phyloP scores from a whole-genome alignment of 805 yeast species.

The Metschnikowia lochheadii region DNA sequence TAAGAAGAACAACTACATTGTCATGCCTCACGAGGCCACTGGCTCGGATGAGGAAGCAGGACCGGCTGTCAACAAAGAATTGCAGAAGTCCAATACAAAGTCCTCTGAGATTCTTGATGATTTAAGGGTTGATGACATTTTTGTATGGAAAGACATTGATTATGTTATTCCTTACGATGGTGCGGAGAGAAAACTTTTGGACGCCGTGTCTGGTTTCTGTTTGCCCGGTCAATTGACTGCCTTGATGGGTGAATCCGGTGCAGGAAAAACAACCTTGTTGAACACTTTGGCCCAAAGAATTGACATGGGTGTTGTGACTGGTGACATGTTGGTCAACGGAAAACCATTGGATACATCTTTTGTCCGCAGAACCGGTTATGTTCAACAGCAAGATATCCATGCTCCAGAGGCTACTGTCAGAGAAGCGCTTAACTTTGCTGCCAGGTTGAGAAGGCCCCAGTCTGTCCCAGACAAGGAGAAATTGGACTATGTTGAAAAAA shows the following conservation, averaged over 20 bases:
- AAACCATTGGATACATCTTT: slow-evolving; percentile 44
- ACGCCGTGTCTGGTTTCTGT: slow-evolving; percentile 28
- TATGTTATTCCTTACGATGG: slow-evolving; percentile 52
- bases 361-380: slow-evolving; percentile 54
- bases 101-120: slow-evolving; percentile 11
- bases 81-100: slow-evolving; percentile 7
- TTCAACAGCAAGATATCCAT: slow-evolving; percentile 58
- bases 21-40: slow-evolving; percentile 11
- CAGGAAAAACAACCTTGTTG: slow-evolving; percentile 56
- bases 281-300: slow-evolving; percentile 52
- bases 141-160: slow-evolving; percentile 58
- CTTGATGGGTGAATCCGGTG: slow-evolving; percentile 62
- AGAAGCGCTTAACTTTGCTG: slow-evolving; percentile 51
- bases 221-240: slow-evolving; percentile 57
- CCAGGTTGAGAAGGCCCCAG: slow-evolving; percentile 44
- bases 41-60: slow-evolving; percentile 18
- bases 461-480: slow-evolving; percentile 41
- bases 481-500: slow-evolving; percentile 48
- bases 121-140: slow-evolving; percentile 15
- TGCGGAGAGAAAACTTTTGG: slow-evolving; percentile 33
- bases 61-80: slow-evolving; percentile 2
- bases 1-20: slow-evolving; percentile 18
- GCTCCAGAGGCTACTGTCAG: slow-evolving; percentile 48
- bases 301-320: slow-evolving; percentile 54
- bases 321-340: slow-evolving; percentile 57